These are phyloP conservation scores for Ustilago sp. DNA, from an alignment of 1,284 basidiomycete species.

Conservation along the genomic window DNA sequence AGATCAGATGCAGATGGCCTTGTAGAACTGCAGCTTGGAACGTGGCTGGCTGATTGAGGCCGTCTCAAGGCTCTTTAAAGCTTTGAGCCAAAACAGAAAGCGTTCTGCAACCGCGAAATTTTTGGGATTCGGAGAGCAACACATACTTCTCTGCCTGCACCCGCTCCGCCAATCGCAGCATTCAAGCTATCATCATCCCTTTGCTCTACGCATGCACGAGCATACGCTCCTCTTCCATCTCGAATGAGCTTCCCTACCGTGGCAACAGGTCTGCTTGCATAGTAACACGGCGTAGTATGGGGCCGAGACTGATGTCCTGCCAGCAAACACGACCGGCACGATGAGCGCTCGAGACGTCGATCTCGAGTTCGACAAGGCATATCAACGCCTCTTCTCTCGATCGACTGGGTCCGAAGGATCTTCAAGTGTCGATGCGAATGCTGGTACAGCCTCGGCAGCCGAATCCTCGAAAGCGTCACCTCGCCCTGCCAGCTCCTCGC, in stretches of 20 bases:
- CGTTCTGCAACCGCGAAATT: neutral
- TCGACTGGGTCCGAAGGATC: neutral
- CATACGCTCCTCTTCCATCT: neutral
- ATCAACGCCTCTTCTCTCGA: slow-evolving; percentile 33
- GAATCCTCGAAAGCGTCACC: slow-evolving; percentile 9
- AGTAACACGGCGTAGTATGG: slow-evolving; percentile 9
- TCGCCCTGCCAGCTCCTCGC: neutral
- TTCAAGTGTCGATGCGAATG: neutral
- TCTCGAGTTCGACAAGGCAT: slow-evolving; percentile 44
- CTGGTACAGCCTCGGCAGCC: neutral
- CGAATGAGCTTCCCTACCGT: too few relatives aligned
- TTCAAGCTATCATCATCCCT: neutral
- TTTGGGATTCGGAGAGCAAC: slow-evolving; percentile 9
- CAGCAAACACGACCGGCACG: neutral
- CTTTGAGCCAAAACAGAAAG: neutral
- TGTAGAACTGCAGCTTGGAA: neutral
- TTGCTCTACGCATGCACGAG: neutral
- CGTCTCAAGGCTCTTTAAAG: slow-evolving; percentile 4
- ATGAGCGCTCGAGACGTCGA: slow-evolving; percentile 45
- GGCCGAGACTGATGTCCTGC: neutral
- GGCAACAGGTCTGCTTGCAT: too few relatives aligned
- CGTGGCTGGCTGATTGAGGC: neutral
- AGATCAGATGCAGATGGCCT: too few relatives aligned
- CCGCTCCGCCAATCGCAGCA: neutral
- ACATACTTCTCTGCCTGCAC: neutral